Percentiles rank a stretch among this genome's conserved stretches.
Conservation (phyloP, 192 early-diverging fungal species). For the Globomyces pollinis-pini region DNA sequence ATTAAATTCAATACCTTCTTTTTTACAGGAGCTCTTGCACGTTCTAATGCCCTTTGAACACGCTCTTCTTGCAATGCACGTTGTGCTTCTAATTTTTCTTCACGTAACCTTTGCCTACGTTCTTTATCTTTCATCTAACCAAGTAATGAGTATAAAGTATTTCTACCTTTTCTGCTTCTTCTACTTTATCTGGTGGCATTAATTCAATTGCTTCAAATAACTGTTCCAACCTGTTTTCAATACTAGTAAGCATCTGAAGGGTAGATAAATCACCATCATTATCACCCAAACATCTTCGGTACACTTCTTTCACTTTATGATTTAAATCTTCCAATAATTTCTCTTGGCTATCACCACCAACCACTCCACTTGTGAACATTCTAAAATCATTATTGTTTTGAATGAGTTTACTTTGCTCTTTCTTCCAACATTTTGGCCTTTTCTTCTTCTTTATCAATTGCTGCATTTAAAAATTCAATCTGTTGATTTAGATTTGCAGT, state of each 20-base stretch:
- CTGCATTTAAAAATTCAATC: constrained; percentile 46
- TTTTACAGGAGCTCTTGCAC: constrained; percentile 54
- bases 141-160: too few species aligned
- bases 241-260: constrained; percentile 47
- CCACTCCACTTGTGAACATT: constrained; percentile 31
- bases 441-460: constrained; percentile 48
- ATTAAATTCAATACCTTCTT: constrained; percentile 36
- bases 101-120: constrained; percentile 42
- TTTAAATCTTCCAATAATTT: constrained; percentile 46
- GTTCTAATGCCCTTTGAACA: constrained; percentile 46
- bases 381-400: too few species aligned
- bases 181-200: constrained; percentile 54
- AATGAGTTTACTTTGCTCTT: constrained; percentile 32
- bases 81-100: constrained; percentile 52
- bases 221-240: constrained; percentile 53
- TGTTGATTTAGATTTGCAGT: constrained; percentile 45
- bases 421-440: constrained; percentile 49
- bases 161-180: constrained; percentile 51
- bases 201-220: constrained; percentile 52
- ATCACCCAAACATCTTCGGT: constrained; percentile 47
- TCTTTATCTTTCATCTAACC: constrained; percentile 54
- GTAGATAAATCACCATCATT: constrained; percentile 48
- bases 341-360: constrained; percentile 49
- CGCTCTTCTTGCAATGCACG: constrained; percentile 46
- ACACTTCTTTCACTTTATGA: constrained; percentile 52